Evolutionary conservation across 23 red algal genomes (phyloP).

Genomic region (Gracilaria domingensis): DNA sequence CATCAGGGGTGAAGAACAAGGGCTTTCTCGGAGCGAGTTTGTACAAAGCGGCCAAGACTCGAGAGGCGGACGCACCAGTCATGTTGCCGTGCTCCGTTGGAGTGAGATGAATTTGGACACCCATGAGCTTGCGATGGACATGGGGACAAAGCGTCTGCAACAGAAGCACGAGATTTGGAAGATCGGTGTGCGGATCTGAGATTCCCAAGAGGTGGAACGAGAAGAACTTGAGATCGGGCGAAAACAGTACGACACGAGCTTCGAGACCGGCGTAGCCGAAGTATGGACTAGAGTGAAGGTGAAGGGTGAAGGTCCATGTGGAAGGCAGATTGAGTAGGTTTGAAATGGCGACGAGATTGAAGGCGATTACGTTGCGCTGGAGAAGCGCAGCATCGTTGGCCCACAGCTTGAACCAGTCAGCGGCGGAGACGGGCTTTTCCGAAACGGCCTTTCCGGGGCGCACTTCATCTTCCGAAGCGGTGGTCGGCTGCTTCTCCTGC

Average conservation of each 20-base stretch:
- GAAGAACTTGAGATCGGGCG: not conserved
- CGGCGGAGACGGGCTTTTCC: not conserved
- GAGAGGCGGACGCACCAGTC: not conserved
- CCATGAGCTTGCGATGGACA: slow-evolving; percentile 41
- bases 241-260: slow-evolving; percentile 28
- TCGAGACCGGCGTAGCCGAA: slow-evolving; percentile 7
- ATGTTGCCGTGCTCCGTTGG: not conserved
- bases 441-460: not conserved
- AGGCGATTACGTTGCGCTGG: slow-evolving; percentile 2
- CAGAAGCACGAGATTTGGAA: slow-evolving; percentile 32
- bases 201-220: slow-evolving; percentile 23
- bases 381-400: not conserved
- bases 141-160: slow-evolving; percentile 13
- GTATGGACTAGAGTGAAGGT: slow-evolving; percentile 20
- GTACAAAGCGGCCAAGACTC: not conserved
- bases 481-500: not conserved
- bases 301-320: slow-evolving; percentile 23
- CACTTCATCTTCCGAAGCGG: not conserved
- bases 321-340: slow-evolving; percentile 9
- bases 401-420: not conserved
- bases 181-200: slow-evolving; percentile 11
- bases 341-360: slow-evolving; percentile 21
- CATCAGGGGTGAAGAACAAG: slow-evolving; percentile 21
- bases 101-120: slow-evolving; percentile 21
- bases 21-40: not conserved